Base-by-base conservation (phyloP, 2,329 filamentous ascomycete genomes). In the Fusarium redolens region DNA sequence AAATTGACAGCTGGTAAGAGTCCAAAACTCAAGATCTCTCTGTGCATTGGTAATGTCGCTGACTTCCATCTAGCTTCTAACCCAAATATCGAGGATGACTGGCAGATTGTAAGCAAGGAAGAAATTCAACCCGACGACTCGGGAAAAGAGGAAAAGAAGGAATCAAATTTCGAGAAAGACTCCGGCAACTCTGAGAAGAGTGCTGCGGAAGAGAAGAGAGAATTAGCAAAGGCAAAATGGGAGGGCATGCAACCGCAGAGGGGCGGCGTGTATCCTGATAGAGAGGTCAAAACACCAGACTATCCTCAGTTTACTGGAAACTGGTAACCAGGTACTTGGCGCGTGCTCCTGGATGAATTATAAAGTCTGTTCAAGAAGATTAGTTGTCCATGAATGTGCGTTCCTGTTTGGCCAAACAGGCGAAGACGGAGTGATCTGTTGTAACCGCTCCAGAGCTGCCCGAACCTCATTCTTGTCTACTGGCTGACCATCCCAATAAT, bases 21-120 rank as follows among this genome's bases (percentile, higher is more conserved):
- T 20, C 4, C 5, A 22, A 30, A 25, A 20, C 15, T 2, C 28
- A 30, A 25, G 7, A 58, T 25, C 20, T 35, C 11, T 11, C 9
- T 5, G 0, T 5, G 0, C 41, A 6, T 12, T 12, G 3, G 1
- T 6, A 5, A 7, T 30, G 3, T 33, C n/a, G 18, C 65, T 63
- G 40, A 65, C 7, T 4, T 28, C 1, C 4, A 3, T 8, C 4
- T 3, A 51, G 65, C 18, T 17, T 13, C 17, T 3, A 40, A 33
- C 2, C 12, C 18, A 11, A 12, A 28, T 18, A 45, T 1, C 2
- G 68, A 69, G 1, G 54, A 72, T 5, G 69, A 69, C n/a, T 72
- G 69, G 69, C 44, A 72, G 6, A 51, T 72, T 0, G 18, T 72
- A 4, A 50, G 25, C 7, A 51, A 45, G 37, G 56, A 72, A 33